Conservation (phyloP, 2,329 filamentous ascomycete species). For the Colletotrichum magnum region DNA sequence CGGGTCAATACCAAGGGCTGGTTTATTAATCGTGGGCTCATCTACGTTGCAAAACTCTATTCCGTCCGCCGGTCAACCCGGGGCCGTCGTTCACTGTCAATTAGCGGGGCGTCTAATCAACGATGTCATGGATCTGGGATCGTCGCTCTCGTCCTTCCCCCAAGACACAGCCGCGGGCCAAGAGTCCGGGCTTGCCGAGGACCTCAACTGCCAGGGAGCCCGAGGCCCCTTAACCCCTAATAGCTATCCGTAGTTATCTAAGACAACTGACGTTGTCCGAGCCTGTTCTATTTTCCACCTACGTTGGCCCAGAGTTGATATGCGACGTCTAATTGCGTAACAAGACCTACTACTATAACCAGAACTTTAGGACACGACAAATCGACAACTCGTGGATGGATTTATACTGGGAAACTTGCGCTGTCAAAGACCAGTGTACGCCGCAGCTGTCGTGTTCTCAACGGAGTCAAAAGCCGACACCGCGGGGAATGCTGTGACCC, state of each 20-base stretch:
- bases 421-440: too few relatives aligned
- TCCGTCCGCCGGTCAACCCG: constrained; percentile 11
- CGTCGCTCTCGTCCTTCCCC: background rate
- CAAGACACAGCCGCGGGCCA: constrained; percentile 8
- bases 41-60: constrained; percentile 21
- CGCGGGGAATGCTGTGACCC: background rate
- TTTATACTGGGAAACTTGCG: too few relatives aligned
- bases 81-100: background rate
- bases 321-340: too few relatives aligned
- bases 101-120: constrained; percentile 25
- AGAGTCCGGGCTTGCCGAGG: constrained; percentile 25
- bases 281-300: background rate
- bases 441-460: too few relatives aligned
- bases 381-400: too few relatives aligned
- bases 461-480: background rate
- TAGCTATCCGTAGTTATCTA: background rate
- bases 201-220: background rate
- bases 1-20: background rate
- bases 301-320: background rate
- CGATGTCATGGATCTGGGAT: constrained; percentile 30
- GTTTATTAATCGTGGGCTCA: constrained; percentile 12
- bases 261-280: constrained; percentile 8
- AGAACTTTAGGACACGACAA: too few relatives aligned
- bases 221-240: background rate
- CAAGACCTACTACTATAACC: too few relatives aligned